Conservation (phyloP, 1,139 yeast species). For the Arxiozyma telluris region DNA sequence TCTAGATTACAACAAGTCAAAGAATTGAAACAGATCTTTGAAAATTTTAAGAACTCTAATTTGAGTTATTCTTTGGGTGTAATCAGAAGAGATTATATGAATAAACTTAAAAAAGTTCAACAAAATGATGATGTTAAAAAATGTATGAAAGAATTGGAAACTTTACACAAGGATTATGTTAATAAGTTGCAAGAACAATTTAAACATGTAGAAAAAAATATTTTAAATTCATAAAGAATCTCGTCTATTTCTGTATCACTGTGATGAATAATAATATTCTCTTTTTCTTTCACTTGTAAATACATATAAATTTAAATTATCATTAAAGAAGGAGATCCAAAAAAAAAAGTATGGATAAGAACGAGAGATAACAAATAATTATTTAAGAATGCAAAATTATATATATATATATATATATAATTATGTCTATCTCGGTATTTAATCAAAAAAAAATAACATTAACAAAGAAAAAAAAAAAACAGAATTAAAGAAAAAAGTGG, state of each 20-base stretch:
- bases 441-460: too few relatives aligned
- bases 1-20: slow-evolving; percentile 51
- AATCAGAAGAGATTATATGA: slow-evolving; percentile 54
- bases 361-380: too few relatives aligned
- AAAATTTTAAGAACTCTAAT: slow-evolving; percentile 51
- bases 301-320: too few relatives aligned
- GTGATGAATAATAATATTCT: neutral
- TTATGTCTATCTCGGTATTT: too few relatives aligned
- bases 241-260: neutral
- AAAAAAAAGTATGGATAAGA: too few relatives aligned
- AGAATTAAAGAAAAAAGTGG: too few relatives aligned
- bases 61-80: slow-evolving; percentile 46
- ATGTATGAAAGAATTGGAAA: slow-evolving; percentile 52
- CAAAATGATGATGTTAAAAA: slow-evolving; percentile 49
- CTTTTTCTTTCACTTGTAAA: neutral
- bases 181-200: slow-evolving; percentile 49
- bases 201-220: slow-evolving; percentile 51
- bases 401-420: too few relatives aligned
- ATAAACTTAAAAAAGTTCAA: slow-evolving; percentile 46
- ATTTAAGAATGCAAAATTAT: too few relatives aligned
- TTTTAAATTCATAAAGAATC: slow-evolving; percentile 16
- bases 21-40: slow-evolving; percentile 53
- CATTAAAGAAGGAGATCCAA: too few relatives aligned
- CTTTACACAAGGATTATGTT: slow-evolving; percentile 52
- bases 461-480: too few relatives aligned